Percentiles rank a stretch among this genome's conserved stretches.
phyloP scores from a whole-genome alignment of 129 eudicot genomes.

The Flaveria sonorensis region DNA sequence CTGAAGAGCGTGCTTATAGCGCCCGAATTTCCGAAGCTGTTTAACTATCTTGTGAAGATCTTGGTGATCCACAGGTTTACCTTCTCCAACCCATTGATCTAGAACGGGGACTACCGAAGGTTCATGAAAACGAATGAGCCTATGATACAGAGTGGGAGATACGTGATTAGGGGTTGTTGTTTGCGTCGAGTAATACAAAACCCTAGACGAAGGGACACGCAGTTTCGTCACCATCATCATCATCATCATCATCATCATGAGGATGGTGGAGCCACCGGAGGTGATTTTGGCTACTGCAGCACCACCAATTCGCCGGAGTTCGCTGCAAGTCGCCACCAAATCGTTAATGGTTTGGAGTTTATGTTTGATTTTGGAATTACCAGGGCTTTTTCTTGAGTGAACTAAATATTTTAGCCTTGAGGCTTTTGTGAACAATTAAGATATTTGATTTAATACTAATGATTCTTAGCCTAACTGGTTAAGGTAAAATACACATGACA shows the following conservation, averaged over 20 bases:
- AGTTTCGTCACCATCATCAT: slow-evolving; percentile 20
- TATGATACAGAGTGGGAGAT: slow-evolving; percentile 28
- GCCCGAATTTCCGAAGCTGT: slow-evolving; percentile 42
- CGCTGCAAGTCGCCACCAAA: no score
- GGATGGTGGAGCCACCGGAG: no score
- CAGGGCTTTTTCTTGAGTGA: no score
- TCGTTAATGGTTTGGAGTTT: no score
- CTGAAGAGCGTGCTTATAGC: slow-evolving; percentile 53
- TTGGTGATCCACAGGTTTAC: slow-evolving; percentile 23
- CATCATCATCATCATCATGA: background rate
- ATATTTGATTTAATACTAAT: no score
- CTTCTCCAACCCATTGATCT: slow-evolving; percentile 48
- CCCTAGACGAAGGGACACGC: slow-evolving; percentile 10
- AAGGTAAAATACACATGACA: no score
- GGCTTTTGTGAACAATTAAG: no score
- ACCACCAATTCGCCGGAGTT: no score
- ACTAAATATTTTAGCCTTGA: no score
- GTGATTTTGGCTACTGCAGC: no score
- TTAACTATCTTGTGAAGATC: slow-evolving; percentile 43
- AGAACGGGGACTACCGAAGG: slow-evolving; percentile 39
- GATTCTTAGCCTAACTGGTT: no score
- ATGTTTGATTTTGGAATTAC: no score
- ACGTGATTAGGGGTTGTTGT: background rate
- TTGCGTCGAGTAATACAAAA: slow-evolving; percentile 30
- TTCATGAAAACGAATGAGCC: slow-evolving; percentile 25